Conservation (phyloP, 108 stramenopile genomes). For the Craspedostauros australis region DNA sequence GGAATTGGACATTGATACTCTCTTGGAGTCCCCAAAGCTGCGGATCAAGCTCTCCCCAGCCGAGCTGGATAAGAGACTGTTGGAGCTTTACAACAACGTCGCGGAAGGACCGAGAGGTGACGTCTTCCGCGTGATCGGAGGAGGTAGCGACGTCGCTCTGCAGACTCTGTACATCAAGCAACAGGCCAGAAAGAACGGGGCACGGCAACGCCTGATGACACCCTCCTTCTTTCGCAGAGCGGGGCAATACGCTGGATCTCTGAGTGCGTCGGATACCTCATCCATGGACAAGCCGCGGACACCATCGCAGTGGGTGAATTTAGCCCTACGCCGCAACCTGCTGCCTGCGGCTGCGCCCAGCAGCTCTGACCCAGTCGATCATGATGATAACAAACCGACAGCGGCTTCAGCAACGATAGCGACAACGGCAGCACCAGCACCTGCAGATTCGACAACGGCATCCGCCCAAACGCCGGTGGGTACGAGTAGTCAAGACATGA, state of each 20-base stretch:
- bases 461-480: too few species aligned
- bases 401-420: too few species aligned
- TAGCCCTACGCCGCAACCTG: conserved; percentile 15
- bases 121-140: conserved; percentile 66
- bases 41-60: conserved; percentile 78
- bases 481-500: too few species aligned
- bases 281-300: conserved; percentile 4
- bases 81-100: conserved; percentile 68
- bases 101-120: conserved; percentile 66
- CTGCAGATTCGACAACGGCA: too few species aligned
- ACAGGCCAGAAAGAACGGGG: conserved; percentile 17
- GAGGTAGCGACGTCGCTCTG: conserved; percentile 65
- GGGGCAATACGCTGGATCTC: conserved; percentile 3
- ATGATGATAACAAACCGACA: too few species aligned
- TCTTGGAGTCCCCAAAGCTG: conserved; percentile 67
- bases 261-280: neutral
- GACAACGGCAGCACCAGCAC: too few species aligned
- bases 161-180: conserved; percentile 69
- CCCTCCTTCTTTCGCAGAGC: neutral
- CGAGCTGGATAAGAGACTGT: conserved; percentile 70
- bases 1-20: conserved; percentile 73
- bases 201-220: conserved; percentile 1
- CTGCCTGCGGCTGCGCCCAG: too few species aligned
- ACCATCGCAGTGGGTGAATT: conserved; percentile 25
- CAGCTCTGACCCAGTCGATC: too few species aligned